These are phyloP conservation scores for Bisporella sp. DNA, from an alignment of 2,329 filamentous ascomycete species.

Conservation along the genomic window DNA sequence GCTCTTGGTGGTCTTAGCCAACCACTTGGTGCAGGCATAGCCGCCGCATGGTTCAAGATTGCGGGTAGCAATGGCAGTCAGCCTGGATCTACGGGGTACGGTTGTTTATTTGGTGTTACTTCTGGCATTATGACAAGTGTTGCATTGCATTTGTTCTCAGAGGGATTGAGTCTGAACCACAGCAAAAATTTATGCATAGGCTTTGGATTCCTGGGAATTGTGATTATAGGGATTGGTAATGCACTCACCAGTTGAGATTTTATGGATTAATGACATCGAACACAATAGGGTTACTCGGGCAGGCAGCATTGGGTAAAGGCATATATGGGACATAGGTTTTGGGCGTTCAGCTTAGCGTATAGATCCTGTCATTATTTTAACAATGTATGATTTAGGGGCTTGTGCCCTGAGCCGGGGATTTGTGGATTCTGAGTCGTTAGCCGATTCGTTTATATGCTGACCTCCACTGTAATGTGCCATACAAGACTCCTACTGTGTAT, in stretches of 20 bases:
- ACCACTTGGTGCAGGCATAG: conserved; percentile 76
- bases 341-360: too few species aligned
- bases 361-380: too few species aligned
- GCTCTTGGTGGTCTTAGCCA: conserved; percentile 82
- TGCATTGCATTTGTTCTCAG: conserved; percentile 79
- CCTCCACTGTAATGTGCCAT: too few species aligned
- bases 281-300: background rate
- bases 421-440: too few species aligned
- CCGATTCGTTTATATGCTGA: too few species aligned
- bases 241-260: conserved; percentile 52
- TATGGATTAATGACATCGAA: conserved; percentile 1
- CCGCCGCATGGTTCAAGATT: conserved; percentile 78
- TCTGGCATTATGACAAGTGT: conserved; percentile 96
- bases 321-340: too few species aligned
- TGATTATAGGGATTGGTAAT: conserved; percentile 74
- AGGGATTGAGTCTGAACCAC: conserved; percentile 78
- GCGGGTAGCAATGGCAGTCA: conserved; percentile 45
- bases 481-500: too few species aligned
- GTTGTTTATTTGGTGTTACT: conserved; percentile 79
- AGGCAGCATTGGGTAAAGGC: too few species aligned
- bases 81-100: conserved; percentile 58
- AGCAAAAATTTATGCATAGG: conserved; percentile 68
- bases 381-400: too few species aligned
- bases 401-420: too few species aligned
- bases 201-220: conserved; percentile 83